Percentiles rank a stretch among this genome's conserved stretches.
phyloP scores from a whole-genome alignment of 208 protist species.

The Crithidia sp. region DNA sequence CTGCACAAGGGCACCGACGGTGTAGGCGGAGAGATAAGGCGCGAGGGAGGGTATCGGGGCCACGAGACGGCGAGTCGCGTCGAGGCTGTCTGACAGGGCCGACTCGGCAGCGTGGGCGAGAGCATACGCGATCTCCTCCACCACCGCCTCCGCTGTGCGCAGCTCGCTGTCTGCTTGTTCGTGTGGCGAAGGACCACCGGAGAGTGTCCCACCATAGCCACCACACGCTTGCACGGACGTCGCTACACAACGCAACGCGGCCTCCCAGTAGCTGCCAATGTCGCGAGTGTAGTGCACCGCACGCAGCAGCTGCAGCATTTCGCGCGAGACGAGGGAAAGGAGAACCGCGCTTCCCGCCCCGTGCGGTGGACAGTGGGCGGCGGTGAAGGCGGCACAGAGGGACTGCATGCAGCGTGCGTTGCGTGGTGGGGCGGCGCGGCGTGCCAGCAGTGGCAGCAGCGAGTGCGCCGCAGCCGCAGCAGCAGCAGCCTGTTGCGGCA shows the following conservation, averaged over 20 bases:
- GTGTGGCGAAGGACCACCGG: not conserved
- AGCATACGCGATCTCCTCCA: conserved; percentile 32
- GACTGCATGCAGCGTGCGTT: conserved; percentile 3
- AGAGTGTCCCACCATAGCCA: not conserved
- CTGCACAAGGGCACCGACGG: conserved; percentile 45
- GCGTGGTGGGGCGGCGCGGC: conserved; percentile 20
- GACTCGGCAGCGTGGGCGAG: conserved; percentile 17
- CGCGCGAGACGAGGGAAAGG: conserved; percentile 49
- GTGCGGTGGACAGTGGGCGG: conserved; percentile 5
- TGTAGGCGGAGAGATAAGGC: conserved; percentile 59
- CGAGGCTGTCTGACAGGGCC: conserved; percentile 8
- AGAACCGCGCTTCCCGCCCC: conserved; percentile 41
- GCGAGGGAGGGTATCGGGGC: conserved; percentile 46
- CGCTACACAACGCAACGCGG: conserved; percentile 44
- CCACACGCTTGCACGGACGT: not conserved
- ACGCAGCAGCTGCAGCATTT: conserved; percentile 54
- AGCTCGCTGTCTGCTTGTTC: not conserved
- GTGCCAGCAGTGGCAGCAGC: conserved; percentile 20
- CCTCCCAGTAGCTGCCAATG: conserved; percentile 51
- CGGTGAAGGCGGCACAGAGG: conserved; percentile 27
- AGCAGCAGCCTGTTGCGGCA: not conserved
- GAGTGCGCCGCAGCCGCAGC: not conserved
- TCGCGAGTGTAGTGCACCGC: conserved; percentile 22
- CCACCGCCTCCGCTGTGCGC: conserved; percentile 11
- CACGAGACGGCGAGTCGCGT: conserved; percentile 13